Base-by-base conservation (phyloP, 2,329 filamentous ascomycete species). In the Diaporthe ilicicola region DNA sequence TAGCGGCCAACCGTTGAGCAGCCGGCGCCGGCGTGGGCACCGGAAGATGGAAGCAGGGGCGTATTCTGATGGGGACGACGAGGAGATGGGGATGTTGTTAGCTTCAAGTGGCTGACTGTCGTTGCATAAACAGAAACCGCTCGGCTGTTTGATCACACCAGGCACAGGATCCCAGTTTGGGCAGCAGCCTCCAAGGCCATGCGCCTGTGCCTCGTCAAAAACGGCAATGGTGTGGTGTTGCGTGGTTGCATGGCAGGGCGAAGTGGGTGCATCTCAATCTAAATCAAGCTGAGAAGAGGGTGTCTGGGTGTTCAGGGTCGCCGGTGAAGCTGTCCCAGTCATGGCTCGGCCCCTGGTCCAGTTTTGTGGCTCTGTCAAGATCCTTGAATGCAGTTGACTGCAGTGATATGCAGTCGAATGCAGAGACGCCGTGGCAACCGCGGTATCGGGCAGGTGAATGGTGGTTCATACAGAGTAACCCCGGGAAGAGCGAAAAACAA, bases 201-300 rank as follows among this genome's bases (percentile, higher is more conserved):
- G 54, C n/a, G 61, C 10, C 46, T 64, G 68, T 44, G 34, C 37
- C 59, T 55, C 53, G 27, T 46, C 61, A 7, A 37, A 68, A 70
- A 29, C 46, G 51, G 69, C 29, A 66, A 67, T 67, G 69, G 53
- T 44, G 34, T 59, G 24, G 69, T 67, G 53, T 37, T 37, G 69
- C 67, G 69, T 70, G 69, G 69, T 67, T 70, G 53, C 69, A 70
- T 59, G 42, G 42, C 67, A 69, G 54, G 67, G 67, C 67, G 69
- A 50, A 34, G 39, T 37, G n/a, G n/a, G 62, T 67, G 54, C 62
- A 17, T 59, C 29, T 48, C 70, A 46, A 67, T 48, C 48, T 64
- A 56, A 56, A 50, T 39, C 69, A 67, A 50, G 50, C 42, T 59
- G 68, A 68, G 59, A 69, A 70, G 48, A 29, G 32, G 24, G 59